These are phyloP conservation scores for Lotmaria passim DNA, from an alignment of 208 protist genomes.

Conservation along the genomic window DNA sequence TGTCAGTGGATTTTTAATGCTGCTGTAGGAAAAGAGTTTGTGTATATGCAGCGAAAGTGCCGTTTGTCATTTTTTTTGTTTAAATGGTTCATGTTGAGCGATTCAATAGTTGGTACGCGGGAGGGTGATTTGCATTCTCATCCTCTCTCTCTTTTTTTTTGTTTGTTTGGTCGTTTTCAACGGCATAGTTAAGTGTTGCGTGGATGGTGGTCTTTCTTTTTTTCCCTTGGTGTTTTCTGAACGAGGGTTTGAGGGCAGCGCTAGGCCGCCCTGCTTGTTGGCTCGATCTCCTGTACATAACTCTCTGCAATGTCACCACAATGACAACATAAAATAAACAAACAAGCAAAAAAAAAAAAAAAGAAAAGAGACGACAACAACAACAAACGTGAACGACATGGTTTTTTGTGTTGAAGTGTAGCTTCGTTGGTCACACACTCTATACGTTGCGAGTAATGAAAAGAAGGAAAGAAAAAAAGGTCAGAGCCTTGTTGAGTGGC, in stretches of 20 bases:
- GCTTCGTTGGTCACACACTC: too few relatives aligned
- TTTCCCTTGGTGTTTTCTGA: not conserved
- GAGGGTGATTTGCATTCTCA: not conserved
- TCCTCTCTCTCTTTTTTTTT: constrained; percentile 24
- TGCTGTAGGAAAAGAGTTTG: too few relatives aligned
- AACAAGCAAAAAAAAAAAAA: constrained; percentile 9
- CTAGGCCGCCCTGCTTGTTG: not conserved
- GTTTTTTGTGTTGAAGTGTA: too few relatives aligned
- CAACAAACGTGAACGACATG: not conserved
- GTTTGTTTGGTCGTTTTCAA: not conserved
- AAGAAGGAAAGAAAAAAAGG: too few relatives aligned
- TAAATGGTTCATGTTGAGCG: too few relatives aligned
- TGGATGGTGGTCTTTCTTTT: not conserved
- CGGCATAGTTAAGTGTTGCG: not conserved
- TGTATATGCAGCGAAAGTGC: too few relatives aligned
- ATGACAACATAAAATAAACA: constrained; percentile 9
- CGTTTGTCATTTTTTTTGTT: too few relatives aligned
- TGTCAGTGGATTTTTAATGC: too few relatives aligned
- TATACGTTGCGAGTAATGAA: too few relatives aligned
- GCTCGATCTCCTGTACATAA: not conserved
- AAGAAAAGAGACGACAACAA: constrained; percentile 3
- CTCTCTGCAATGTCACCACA: constrained; percentile 1
- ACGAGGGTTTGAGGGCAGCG: not conserved
- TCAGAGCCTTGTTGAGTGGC: too few relatives aligned
- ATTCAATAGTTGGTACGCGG: too few relatives aligned